Evolutionary conservation across 1,284 basidiomycete genomes (phyloP), one percentile per base, ranked within the genome.

Genomic region (Marasmius tenuissimus): DNA sequence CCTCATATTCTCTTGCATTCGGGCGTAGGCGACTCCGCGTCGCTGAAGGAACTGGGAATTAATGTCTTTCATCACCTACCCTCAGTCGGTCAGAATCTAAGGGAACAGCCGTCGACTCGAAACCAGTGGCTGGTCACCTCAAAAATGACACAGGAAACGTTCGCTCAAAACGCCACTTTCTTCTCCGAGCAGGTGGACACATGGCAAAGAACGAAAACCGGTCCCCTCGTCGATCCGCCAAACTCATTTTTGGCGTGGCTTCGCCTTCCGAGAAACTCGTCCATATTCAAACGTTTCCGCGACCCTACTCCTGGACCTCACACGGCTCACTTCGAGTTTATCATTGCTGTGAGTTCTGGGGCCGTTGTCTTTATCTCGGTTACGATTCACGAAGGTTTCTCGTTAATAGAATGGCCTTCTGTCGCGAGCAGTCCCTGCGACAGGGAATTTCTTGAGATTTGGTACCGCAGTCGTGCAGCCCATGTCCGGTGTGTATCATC

Each of bases 71-170:
- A 71, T 27, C 59, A 71, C 42, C 66, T 75, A 1, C 67, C 69
- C 51, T 70, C 67, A 11, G 75, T 76, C 20, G 74, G 73, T 4
- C 67, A 65, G 47, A 76, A 76, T 57, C 59, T 80, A 27, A 66
- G 70, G 59, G 78, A 80, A 63, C 78, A 80, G 66, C 68, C 62
- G 14, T 52, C 63, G 22, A 42, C 72, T 38, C 33, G 58, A 12
- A 66, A 65, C 59, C 60, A 66, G 34, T 75, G 55, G 53, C 45
- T 48, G 9, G 71, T 70, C 57, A 68, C 62, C 51, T 55, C 57
- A n/a, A 65, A 59, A 14, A 59, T 70, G 49, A 67, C 70, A 12
- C 56, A 59, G 27, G 71, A 72, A 45, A 55, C 59, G 35, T 11
- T 68, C 51, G 34, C 53, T 7, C 63, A 69, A 8, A 67, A 70